Evolutionary conservation across 2,329 filamentous ascomycete genomes (phyloP).

Genomic region (Alternaria conjuncta): DNA sequence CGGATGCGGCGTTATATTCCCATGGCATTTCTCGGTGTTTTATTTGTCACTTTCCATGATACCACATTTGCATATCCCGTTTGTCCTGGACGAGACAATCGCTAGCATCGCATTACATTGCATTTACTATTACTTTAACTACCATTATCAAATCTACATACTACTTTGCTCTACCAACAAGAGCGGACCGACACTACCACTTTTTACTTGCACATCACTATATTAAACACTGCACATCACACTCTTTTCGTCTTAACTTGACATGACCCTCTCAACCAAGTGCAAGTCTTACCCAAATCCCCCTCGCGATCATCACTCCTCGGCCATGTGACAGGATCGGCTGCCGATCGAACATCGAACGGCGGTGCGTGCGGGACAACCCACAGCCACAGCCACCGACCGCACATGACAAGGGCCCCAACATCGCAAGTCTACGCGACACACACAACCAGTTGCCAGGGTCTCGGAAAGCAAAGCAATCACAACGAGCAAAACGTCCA

Average conservation of each 20-base stretch:
- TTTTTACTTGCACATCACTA: neutral
- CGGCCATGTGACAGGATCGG: neutral
- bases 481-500: neutral
- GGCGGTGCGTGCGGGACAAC: neutral
- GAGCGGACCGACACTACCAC: neutral
- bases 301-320: neutral
- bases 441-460: neutral
- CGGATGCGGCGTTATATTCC: conserved; percentile 3
- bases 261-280: neutral
- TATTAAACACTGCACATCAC: neutral
- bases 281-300: neutral
- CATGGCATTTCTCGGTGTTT: conserved; percentile 16
- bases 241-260: neutral
- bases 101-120: conserved; percentile 1
- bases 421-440: neutral
- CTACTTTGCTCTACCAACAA: neutral
- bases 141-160: neutral
- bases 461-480: neutral
- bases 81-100: conserved; percentile 5
- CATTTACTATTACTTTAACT: conserved; percentile 3
- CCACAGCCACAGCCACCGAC: neutral
- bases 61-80: conserved; percentile 8
- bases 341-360: neutral
- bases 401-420: neutral
- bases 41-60: conserved; percentile 9